These are phyloP conservation scores for Fraxinus sp. DNA, from an alignment of 305 asterid genomes.

Conservation along the genomic window DNA sequence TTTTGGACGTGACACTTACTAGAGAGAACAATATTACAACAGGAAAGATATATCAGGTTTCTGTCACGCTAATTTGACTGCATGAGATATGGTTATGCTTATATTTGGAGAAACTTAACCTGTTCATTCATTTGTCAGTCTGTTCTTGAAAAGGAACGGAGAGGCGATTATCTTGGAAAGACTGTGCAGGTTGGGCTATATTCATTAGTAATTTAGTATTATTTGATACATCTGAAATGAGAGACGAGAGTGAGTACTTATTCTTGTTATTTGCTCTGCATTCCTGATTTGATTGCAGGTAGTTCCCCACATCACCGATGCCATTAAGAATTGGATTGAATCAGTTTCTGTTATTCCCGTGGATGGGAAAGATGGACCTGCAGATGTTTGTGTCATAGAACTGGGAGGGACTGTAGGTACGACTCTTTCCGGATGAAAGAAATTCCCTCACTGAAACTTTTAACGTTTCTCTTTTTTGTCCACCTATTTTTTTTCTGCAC, in stretches of 20 bases:
- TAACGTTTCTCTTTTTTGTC: background rate
- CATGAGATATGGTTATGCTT: constrained; percentile 16
- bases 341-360: constrained; percentile 75
- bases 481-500: background rate
- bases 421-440: constrained; percentile 11
- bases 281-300: constrained; percentile 46
- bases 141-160: constrained; percentile 69
- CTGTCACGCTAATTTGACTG: constrained; percentile 7
- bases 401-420: constrained; percentile 98
- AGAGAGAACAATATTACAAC: constrained; percentile 92
- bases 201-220: constrained; percentile 9
- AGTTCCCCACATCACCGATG: constrained; percentile 92
- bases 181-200: constrained; percentile 74
- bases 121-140: constrained; percentile 51
- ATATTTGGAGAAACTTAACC: constrained; percentile 20
- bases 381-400: constrained; percentile 96
- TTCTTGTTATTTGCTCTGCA: constrained; percentile 15
- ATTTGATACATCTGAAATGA: constrained; percentile 2
- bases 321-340: constrained; percentile 85
- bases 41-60: constrained; percentile 94
- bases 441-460: background rate
- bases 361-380: constrained; percentile 88
- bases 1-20: constrained; percentile 82
- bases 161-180: constrained; percentile 77
- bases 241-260: background rate